Percentiles rank a stretch among this genome's conserved stretches.
Evolutionary conservation across 495 filamentous ascomycete genomes (phyloP).

Genomic region (Pyronema domesticum): DNA sequence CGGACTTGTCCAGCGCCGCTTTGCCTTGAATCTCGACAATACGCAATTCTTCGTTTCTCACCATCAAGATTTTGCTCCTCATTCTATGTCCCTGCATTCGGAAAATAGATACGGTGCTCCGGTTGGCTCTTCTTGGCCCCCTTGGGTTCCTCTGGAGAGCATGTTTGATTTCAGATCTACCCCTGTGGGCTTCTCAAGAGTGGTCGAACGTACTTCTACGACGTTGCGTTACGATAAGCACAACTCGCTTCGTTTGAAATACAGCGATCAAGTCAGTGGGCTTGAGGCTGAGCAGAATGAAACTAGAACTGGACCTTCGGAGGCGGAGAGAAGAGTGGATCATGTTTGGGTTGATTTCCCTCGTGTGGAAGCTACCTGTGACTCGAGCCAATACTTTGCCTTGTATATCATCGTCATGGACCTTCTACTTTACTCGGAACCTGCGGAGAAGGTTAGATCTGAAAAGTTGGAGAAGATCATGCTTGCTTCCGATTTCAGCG

Average conservation of each 20-base stretch:
- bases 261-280: conserved; percentile 78
- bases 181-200: conserved; percentile 86
- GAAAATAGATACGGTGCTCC: conserved; percentile 83
- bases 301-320: conserved; percentile 30
- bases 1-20: conserved; percentile 83
- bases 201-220: conserved; percentile 87
- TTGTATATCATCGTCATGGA: conserved; percentile 95
- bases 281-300: conserved; percentile 29
- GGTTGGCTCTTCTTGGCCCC: conserved; percentile 74
- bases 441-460: conserved; percentile 81
- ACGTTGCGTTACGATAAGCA: conserved; percentile 92
- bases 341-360: conserved; percentile 95
- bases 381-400: conserved; percentile 89
- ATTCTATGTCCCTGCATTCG: conserved; percentile 78
- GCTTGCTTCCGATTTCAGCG: conserved; percentile 98
- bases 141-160: conserved; percentile 92
- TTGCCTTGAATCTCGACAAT: conserved; percentile 85
- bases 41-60: conserved; percentile 95
- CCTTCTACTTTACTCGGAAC: conserved; percentile 84
- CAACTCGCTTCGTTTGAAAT: conserved; percentile 91
- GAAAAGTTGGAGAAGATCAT: conserved; percentile 96
- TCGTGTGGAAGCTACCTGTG: conserved; percentile 75
- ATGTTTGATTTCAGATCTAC: conserved; percentile 90
- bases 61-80: conserved; percentile 61
- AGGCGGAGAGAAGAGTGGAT: conserved; percentile 65